Evolutionary conservation across 2,329 filamentous ascomycete genomes (phyloP), one percentile per base, ranked within the genome.

Genomic region (Talaromyces rugulosus): DNA sequence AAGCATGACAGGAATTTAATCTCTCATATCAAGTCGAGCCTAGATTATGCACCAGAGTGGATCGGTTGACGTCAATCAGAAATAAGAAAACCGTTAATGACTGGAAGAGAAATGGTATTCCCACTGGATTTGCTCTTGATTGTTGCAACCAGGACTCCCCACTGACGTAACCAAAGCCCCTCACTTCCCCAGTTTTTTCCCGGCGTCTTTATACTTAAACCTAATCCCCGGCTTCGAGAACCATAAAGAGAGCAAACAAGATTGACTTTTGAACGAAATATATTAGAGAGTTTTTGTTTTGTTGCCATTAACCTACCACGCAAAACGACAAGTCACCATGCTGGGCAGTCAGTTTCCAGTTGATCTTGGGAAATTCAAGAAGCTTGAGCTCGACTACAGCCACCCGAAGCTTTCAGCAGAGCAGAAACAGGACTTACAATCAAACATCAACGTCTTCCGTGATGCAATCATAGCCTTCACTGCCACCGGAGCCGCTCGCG

Each of bases 381-480:
- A 71, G 55, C 68, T 77, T 5, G 66, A 69, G 64, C 70, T 74
- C 61, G 72, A 77, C 56, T 69, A 74, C 16, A 68, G 69, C 50
- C 74, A 70, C 59, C 54, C 71, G 2, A 71, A 71, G 64, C 71
- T 77, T n/a, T 69, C 72, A 1, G 63, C 65, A 2, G 63, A 75
- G 51, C 74, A 77, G 63, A 77, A 73, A 64, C 65, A 68, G 33
- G 74, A 77, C 62, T 72, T 77, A 8, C 66, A 71, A 36, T 66
- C 72, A 61, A 77, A 77, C 61, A 77, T 77, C 61, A 68, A 71
- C 54, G 59, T 77, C 58, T 73, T 77, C 64, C 66, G 75, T 59
- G 75, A 77, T 69, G 74, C 75, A 33, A 74, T 77, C 33, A 67
- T 77, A 59, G 74, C 74, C 2, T 77, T 77, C 64, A 77, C 75